Evolutionary conservation across 331 rosid species (phyloP).

Genomic region (Malus hybrid): DNA sequence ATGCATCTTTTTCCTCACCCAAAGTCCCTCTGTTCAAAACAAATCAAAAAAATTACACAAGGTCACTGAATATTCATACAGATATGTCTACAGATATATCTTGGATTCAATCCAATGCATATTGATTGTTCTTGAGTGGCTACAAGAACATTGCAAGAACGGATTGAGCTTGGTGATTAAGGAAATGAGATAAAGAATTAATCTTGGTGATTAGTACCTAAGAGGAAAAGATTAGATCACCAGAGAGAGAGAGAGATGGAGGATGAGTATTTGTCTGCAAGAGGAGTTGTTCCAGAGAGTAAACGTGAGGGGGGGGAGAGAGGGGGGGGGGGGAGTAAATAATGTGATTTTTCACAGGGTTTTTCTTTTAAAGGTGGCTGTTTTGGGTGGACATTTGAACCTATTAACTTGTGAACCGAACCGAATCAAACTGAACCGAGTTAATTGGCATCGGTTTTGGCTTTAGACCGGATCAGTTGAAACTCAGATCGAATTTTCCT

Average conservation of each 20-base stretch:
- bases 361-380: background rate
- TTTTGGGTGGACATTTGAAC: background rate
- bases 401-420: no score
- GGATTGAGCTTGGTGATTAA: background rate
- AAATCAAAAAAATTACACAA: background rate
- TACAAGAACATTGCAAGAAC: background rate
- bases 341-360: background rate
- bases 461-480: no score
- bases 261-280: background rate
- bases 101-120: background rate
- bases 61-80: background rate
- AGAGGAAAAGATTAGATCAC: conserved; percentile 2
- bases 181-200: background rate
- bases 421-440: no score
- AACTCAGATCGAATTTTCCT: no score
- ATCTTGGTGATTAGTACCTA: background rate
- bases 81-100: background rate
- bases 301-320: background rate
- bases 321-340: background rate
- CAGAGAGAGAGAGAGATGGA: background rate
- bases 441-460: no score
- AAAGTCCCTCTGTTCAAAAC: background rate
- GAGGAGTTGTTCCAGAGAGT: background rate
- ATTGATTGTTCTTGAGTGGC: background rate
- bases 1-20: conserved; percentile 42